A percentile compares a stretch with the other conserved stretches of the same genome.
phyloP scores from a whole-genome alignment of 164 flowering plant species.

The Pachysandra terminalis region DNA sequence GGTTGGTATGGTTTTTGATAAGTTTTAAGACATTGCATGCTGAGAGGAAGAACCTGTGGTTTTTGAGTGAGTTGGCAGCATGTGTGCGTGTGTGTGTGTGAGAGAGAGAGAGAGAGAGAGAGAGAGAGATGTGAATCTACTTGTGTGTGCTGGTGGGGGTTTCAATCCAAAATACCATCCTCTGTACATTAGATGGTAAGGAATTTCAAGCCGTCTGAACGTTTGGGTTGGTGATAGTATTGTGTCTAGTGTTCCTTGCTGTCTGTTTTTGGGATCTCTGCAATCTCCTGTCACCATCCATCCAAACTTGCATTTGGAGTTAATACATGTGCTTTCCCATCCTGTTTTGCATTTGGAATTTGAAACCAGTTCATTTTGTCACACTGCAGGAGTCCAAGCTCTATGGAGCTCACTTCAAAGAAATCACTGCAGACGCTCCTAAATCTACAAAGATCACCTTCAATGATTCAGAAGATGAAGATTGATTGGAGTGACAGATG shows the following conservation, averaged over 20 bases:
- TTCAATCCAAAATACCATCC: too few relatives aligned
- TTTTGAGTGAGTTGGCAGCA: too few relatives aligned
- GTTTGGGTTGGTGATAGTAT: background rate
- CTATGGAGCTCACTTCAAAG: conserved; percentile 91
- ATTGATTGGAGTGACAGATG: conserved; percentile 3
- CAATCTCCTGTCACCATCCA: background rate
- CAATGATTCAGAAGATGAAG: conserved; percentile 75
- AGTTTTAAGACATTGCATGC: too few relatives aligned
- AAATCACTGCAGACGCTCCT: conserved; percentile 75
- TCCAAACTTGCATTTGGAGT: too few relatives aligned
- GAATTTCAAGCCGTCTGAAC: background rate
- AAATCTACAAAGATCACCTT: conserved; percentile 83
- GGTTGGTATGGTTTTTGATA: too few relatives aligned
- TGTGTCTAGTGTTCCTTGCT: background rate
- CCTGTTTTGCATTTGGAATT: background rate
- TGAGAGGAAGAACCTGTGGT: too few relatives aligned
- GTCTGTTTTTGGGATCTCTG: background rate
- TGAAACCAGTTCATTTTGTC: background rate
- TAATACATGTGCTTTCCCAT: background rate
- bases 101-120: too few relatives aligned
- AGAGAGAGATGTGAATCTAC: too few relatives aligned
- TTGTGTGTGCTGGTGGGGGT: too few relatives aligned
- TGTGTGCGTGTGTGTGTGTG: too few relatives aligned
- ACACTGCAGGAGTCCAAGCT: conserved; percentile 88
- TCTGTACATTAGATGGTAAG: background rate